Percentiles rank a stretch among this genome's conserved stretches.
phyloP scores from a whole-genome alignment of 78 protist genomes.

The Cavenderia fasciculata region DNA sequence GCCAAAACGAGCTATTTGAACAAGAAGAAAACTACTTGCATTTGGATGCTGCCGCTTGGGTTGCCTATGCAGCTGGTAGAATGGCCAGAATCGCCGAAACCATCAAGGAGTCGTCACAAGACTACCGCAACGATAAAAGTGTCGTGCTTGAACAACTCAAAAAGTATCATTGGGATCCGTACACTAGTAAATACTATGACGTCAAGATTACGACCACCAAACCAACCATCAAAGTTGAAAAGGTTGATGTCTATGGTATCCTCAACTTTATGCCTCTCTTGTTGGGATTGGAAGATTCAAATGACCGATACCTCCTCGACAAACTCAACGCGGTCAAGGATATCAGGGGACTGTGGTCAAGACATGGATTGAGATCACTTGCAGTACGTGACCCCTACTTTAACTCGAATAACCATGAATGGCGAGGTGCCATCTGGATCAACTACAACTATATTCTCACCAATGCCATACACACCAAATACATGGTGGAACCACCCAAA shows the following conservation, averaged over 20 bases:
- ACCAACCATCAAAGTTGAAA: not conserved
- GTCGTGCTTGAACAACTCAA: not conserved
- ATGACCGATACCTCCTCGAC: not conserved
- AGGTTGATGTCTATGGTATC: slow-evolving; percentile 84
- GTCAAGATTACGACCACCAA: not conserved
- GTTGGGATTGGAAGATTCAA: slow-evolving; percentile 25
- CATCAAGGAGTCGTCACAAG: not conserved
- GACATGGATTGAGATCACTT: slow-evolving; percentile 69
- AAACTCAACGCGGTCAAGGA: slow-evolving; percentile 27
- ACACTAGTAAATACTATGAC: slow-evolving; percentile 26
- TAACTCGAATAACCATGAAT: slow-evolving; percentile 88
- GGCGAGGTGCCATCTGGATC: slow-evolving; percentile 97
- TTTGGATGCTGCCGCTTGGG: slow-evolving; percentile 91
- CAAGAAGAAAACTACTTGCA: slow-evolving; percentile 79
- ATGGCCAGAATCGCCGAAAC: slow-evolving; percentile 54
- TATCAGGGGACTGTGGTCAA: slow-evolving; percentile 70
- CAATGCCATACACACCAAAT: not conserved
- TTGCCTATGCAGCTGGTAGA: slow-evolving; percentile 71
- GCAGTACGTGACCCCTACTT: slow-evolving; percentile 55
- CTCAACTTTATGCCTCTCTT: slow-evolving; percentile 92
- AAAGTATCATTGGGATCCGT: slow-evolving; percentile 35
- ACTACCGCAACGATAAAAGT: not conserved
- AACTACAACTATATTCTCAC: slow-evolving; percentile 93
- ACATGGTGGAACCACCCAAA: not conserved
- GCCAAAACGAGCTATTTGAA: too few species aligned